phyloP scores from a whole-genome alignment of 805 yeast species.

The Wickerhamiella parazyma region DNA sequence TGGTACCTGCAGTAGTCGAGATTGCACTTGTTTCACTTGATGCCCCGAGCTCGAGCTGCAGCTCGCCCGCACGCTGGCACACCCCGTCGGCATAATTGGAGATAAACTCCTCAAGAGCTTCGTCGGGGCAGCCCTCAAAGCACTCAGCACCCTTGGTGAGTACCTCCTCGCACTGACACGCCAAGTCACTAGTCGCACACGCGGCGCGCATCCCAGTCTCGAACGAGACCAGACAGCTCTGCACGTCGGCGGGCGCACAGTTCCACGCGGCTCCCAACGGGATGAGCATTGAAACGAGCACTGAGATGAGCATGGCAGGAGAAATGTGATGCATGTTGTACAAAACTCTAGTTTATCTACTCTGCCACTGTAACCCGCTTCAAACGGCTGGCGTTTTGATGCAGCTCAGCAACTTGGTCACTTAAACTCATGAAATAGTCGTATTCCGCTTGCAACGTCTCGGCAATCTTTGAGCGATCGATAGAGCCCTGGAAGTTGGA shows the following conservation, averaged over 20 bases:
- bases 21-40: too few species aligned
- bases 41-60: background rate
- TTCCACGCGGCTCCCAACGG: background rate
- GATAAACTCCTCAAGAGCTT: constrained; percentile 5
- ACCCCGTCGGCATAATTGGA: constrained; percentile 7
- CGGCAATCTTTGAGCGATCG: constrained; percentile 21
- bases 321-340: background rate
- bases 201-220: background rate
- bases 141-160: constrained; percentile 3
- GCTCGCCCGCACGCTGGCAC: constrained; percentile 5
- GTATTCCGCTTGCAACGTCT: constrained; percentile 41
- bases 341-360: background rate
- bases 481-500: constrained; percentile 15
- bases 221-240: background rate
- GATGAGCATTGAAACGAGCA: too few species aligned
- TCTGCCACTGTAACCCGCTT: constrained; percentile 2
- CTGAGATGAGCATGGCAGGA: background rate
- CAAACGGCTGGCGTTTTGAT: constrained; percentile 29
- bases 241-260: constrained; percentile 5
- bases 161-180: constrained; percentile 3
- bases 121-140: constrained; percentile 8
- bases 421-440: constrained; percentile 58
- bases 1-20: too few species aligned
- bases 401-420: constrained; percentile 57
- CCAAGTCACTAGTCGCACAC: background rate